phyloP scores from a whole-genome alignment of 495 filamentous ascomycete genomes.

The Opeltia flavorubescens region DNA sequence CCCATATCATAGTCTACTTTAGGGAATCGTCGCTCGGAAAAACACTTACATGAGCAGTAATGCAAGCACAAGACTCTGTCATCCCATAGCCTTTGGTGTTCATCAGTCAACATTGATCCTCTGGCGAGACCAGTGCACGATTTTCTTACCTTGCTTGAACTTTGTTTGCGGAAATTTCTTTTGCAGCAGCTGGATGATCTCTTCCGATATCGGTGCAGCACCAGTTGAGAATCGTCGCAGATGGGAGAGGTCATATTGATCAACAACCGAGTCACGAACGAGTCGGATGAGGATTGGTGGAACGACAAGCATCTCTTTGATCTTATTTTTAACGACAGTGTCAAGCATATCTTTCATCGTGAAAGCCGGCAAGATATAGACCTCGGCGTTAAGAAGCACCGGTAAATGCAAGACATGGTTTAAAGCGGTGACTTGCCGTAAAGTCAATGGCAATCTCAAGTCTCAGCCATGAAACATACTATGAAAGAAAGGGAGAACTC shows the following conservation, averaged over 20 bases:
- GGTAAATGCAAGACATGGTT: conserved; percentile 47
- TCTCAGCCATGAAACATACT: conserved; percentile 15
- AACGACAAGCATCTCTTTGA: conserved; percentile 49
- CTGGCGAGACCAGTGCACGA: neutral
- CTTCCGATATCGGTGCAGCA: conserved; percentile 50
- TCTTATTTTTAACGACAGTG: conserved; percentile 34
- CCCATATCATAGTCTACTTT: too few species aligned
- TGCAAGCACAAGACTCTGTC: conserved; percentile 51
- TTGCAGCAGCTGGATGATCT: conserved; percentile 43
- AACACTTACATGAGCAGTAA: conserved; percentile 48
- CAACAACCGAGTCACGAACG: conserved; percentile 46
- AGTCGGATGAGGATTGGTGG: conserved; percentile 57
- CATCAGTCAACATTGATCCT: neutral
- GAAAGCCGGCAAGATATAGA: conserved; percentile 46
- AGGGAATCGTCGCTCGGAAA: too few species aligned
- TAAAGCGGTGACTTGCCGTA: conserved; percentile 33
- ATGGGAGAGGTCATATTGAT: conserved; percentile 42
- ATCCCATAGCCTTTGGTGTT: conserved; percentile 42
- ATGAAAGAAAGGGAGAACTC: conserved; percentile 41
- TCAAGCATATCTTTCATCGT: conserved; percentile 41
- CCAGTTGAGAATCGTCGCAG: conserved; percentile 40
- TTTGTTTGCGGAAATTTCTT: conserved; percentile 46
- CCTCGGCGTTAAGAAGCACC: conserved; percentile 38
- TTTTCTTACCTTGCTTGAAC: conserved; percentile 37
- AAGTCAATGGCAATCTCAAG: conserved; percentile 11